A percentile compares a stretch with the other conserved stretches of the same genome.
phyloP scores from a whole-genome alignment of 2,329 filamentous ascomycete genomes.

The Neopestalotiopsis sp. region DNA sequence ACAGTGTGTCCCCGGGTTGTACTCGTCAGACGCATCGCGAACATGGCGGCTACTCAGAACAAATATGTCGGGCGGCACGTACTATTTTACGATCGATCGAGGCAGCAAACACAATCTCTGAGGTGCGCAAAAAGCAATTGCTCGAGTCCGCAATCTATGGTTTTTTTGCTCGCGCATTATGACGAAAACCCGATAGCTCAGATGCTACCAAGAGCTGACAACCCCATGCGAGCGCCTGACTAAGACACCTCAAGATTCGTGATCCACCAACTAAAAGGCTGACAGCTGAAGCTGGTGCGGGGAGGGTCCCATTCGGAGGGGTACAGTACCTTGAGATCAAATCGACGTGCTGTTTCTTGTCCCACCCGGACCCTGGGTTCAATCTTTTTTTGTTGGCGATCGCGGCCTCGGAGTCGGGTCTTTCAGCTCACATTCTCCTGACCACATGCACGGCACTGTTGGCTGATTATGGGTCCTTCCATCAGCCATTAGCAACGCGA shows the following conservation, averaged over 20 bases:
- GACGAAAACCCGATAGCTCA: background rate
- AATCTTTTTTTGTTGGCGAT: background rate
- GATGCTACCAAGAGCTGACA: background rate
- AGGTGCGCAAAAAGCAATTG: background rate
- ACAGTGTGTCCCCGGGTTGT: background rate
- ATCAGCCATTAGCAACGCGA: background rate
- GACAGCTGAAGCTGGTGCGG: background rate
- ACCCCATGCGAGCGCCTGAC: background rate
- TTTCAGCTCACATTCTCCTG: background rate
- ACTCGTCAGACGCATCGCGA: background rate
- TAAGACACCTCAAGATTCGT: background rate
- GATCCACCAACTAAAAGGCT: background rate
- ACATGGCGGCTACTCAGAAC: background rate
- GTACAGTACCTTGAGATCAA: no score
- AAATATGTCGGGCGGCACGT: background rate
- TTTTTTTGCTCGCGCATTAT: background rate
- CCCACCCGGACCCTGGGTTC: background rate
- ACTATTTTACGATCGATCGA: background rate
- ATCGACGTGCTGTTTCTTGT: background rate
- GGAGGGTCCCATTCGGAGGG: background rate
- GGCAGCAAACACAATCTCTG: background rate
- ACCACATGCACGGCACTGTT: background rate
- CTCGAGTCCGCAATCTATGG: background rate
- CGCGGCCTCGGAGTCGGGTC: background rate
- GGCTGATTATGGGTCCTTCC: background rate